Conservation (phyloP, 2,329 filamentous ascomycete genomes). For the Pestalotiopsis sp. region DNA sequence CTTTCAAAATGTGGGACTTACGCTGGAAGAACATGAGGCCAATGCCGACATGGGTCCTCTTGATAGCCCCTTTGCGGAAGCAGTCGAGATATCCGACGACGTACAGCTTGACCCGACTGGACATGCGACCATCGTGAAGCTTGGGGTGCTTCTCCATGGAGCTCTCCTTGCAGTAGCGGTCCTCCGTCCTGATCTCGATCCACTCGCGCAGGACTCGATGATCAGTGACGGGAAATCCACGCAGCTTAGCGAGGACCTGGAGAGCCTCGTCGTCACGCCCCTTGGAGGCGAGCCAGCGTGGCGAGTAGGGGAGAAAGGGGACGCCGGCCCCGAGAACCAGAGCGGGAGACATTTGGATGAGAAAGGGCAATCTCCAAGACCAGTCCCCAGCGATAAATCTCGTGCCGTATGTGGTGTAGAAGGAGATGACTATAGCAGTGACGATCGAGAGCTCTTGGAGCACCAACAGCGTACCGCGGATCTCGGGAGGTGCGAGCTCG, state of each 20-base stretch:
- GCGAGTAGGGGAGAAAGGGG: constrained; percentile 44
- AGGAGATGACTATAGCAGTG: constrained; percentile 51
- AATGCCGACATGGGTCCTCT: not conserved
- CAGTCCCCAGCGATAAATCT: constrained; percentile 38
- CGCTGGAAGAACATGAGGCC: not conserved
- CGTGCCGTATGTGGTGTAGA: constrained; percentile 55
- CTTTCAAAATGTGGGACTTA: not conserved
- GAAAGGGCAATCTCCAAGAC: constrained; percentile 46
- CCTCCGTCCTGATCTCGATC: constrained; percentile 49
- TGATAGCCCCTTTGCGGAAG: constrained; percentile 33
- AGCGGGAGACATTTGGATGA: constrained; percentile 43
- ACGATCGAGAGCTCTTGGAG: constrained; percentile 52
- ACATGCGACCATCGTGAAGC: constrained; percentile 34
- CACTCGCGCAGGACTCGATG: constrained; percentile 44
- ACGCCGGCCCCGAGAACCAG: constrained; percentile 39
- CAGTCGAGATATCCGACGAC: not conserved
- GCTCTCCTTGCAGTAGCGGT: constrained; percentile 42
- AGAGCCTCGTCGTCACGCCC: constrained; percentile 40
- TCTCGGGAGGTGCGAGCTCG: constrained; percentile 35
- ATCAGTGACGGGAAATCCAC: constrained; percentile 41
- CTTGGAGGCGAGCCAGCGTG: constrained; percentile 42
- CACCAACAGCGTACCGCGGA: constrained; percentile 41
- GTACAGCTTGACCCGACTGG: constrained; percentile 42
- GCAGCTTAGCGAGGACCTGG: constrained; percentile 34
- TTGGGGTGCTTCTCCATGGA: constrained; percentile 36